Evolutionary conservation across 2,329 filamentous ascomycete genomes (phyloP).

Genomic region (Monilinia fructicola): DNA sequence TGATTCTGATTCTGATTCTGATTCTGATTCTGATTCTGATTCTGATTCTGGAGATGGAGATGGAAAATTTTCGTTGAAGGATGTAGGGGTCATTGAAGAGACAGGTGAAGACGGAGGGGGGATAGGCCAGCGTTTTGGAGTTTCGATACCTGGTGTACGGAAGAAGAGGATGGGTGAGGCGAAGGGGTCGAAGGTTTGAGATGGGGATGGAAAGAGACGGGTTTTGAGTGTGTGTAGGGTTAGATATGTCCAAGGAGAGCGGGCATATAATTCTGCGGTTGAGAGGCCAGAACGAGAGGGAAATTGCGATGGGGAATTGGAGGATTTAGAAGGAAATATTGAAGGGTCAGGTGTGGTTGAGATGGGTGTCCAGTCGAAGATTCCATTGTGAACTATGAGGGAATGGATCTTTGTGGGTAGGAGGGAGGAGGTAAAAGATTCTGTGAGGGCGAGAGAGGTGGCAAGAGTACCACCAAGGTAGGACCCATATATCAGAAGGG

Average conservation of each 20-base stretch:
- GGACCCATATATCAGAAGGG: slow-evolving; percentile 52
- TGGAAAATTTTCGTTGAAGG: not conserved
- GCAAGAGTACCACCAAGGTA: slow-evolving; percentile 59
- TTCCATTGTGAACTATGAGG: slow-evolving; percentile 56
- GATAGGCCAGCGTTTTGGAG: slow-evolving; percentile 32
- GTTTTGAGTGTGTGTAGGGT: slow-evolving; percentile 41
- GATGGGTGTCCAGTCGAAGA: slow-evolving; percentile 65
- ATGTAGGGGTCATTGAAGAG: not conserved
- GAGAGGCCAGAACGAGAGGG: not conserved
- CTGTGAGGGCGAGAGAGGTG: slow-evolving; percentile 57
- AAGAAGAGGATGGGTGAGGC: slow-evolving; percentile 60
- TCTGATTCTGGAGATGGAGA: not conserved
- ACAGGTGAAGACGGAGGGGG: slow-evolving; percentile 10
- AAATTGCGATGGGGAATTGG: not conserved
- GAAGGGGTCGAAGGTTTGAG: slow-evolving; percentile 58
- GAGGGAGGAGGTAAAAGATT: slow-evolving; percentile 46
- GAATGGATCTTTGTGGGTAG: slow-evolving; percentile 44
- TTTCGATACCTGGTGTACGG: slow-evolving; percentile 47
- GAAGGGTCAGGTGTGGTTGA: slow-evolving; percentile 47
- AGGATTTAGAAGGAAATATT: not conserved
- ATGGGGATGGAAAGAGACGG: slow-evolving; percentile 51
- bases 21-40: no score
- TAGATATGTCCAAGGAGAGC: slow-evolving; percentile 26
- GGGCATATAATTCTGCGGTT: not conserved
- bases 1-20: no score